Evolutionary conservation across 306 rosid genomes (phyloP).

Genomic region (Leucaena leucocephala): DNA sequence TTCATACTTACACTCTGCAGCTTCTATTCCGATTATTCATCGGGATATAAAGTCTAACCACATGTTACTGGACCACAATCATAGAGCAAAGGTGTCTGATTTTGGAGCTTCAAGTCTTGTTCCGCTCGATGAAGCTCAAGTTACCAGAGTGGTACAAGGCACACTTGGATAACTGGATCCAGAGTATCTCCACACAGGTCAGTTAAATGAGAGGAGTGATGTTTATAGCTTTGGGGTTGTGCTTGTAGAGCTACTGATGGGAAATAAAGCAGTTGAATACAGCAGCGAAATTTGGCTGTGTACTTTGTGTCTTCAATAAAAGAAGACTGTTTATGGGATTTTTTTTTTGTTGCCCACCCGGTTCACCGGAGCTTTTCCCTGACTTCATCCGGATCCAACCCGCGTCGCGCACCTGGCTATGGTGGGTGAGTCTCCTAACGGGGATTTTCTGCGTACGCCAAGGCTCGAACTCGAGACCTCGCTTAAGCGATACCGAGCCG

Average conservation of each 20-base stretch:
- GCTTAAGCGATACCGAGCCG: too few species aligned
- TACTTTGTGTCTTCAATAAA: conserved; percentile 44
- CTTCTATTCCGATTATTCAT: conserved; percentile 51
- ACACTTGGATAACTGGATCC: conserved; percentile 16
- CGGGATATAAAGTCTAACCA: conserved; percentile 55
- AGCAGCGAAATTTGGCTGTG: conserved; percentile 43
- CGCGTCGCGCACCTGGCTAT: too few species aligned
- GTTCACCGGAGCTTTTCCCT: too few species aligned
- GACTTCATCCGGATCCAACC: too few species aligned
- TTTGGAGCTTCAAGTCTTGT: conserved; percentile 37
- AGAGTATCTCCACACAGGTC: conserved; percentile 49
- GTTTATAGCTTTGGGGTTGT: conserved; percentile 61
- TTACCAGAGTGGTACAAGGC: not conserved
- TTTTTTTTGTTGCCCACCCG: too few species aligned
- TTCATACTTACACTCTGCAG: conserved; percentile 48
- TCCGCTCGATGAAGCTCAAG: conserved; percentile 5
- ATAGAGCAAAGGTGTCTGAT: conserved; percentile 49
- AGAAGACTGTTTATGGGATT: conserved; percentile 37
- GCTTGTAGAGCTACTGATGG: conserved; percentile 50
- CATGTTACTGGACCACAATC: conserved; percentile 42
- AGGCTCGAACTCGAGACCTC: too few species aligned
- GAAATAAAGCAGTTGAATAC: conserved; percentile 48
- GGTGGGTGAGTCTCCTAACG: too few species aligned
- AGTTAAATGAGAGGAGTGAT: conserved; percentile 60
- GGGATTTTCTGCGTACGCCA: too few species aligned